phyloP scores from a whole-genome alignment of 345 rosid genomes.

The Brassica napus region DNA sequence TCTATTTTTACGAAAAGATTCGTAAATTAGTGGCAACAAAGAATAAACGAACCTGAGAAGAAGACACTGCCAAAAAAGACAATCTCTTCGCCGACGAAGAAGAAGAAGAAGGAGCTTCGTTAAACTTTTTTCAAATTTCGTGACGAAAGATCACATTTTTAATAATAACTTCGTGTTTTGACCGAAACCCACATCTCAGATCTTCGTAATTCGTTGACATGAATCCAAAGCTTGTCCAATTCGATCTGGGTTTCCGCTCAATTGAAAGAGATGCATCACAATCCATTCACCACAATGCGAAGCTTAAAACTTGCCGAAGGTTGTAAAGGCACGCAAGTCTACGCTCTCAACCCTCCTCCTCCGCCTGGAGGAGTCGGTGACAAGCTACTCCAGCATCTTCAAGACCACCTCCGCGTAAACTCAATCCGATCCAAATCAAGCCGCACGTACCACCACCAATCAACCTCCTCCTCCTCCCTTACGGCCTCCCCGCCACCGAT shows the following conservation, averaged over 20 bases:
- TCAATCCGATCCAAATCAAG: slow-evolving; percentile 52
- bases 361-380: slow-evolving; percentile 51
- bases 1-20: background rate
- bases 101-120: background rate
- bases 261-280: slow-evolving; percentile 61
- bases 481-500: slow-evolving; percentile 66
- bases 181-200: slow-evolving; percentile 20
- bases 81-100: background rate
- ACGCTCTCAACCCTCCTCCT: slow-evolving; percentile 45
- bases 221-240: slow-evolving; percentile 11
- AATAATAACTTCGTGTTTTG: too few species aligned
- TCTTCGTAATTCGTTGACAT: slow-evolving; percentile 10
- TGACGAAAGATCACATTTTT: background rate
- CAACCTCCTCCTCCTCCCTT: slow-evolving; percentile 50
- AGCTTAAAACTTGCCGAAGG: slow-evolving; percentile 67
- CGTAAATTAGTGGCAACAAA: background rate
- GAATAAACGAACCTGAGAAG: background rate
- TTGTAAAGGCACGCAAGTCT: slow-evolving; percentile 74
- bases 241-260: background rate
- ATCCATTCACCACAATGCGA: slow-evolving; percentile 71
- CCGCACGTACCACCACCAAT: slow-evolving; percentile 37
- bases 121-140: background rate
- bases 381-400: slow-evolving; percentile 62
- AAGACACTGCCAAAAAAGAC: background rate
- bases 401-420: slow-evolving; percentile 58